Evolutionary conservation across 495 filamentous ascomycete species (phyloP), one percentile per base, ranked within the genome.

Genomic region (Aspergillus cristatus): DNA sequence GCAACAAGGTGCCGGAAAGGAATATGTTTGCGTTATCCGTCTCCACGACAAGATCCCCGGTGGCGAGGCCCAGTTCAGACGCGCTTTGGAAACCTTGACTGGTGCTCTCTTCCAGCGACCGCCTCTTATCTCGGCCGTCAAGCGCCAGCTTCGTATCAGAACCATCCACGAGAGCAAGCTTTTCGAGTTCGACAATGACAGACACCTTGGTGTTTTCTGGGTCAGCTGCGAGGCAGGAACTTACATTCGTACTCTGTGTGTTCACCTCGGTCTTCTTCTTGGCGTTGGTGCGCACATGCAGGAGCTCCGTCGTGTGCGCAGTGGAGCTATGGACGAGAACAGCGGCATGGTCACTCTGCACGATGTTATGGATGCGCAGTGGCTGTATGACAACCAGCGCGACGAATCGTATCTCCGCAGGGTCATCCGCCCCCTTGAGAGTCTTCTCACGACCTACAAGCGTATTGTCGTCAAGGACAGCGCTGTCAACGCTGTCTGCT

Each of bases 231-330:
- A 98, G 64, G 91, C 91, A 43, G 91, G 91, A 53, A 97, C 91
- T 22, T 98, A 98, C 55, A 96, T 98, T 57, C 83, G 91, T 64
- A 97, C 93, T 10, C 77, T 98, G 14, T 98, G 91, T 67, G 91
- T 97, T 26, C 91, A 98, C 67, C 64, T 98, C 46, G 91, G 91
- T 42, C 71, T 97, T 41, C 61, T 98, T 37, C 73, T 97, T 29
- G 91, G 91, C 51, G 87, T 95, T 30, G 91, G 93, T 46, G 91
- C 84, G 8, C 91, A 98, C 63, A 98, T 98, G 91, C 93, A 98
- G 63, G 91, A 98, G 67, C 79, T 98, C 33, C 74, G 91, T 45
- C 79, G 91, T 69, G 91, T 97, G 14, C 76, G 93, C 54, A 84
- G 77, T 63, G 91, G 91, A 55, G 90, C 89, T 34, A 94, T 97